Base-by-base conservation (phyloP, 2,329 filamentous ascomycete species). In the Amylocarpus encephaloides region DNA sequence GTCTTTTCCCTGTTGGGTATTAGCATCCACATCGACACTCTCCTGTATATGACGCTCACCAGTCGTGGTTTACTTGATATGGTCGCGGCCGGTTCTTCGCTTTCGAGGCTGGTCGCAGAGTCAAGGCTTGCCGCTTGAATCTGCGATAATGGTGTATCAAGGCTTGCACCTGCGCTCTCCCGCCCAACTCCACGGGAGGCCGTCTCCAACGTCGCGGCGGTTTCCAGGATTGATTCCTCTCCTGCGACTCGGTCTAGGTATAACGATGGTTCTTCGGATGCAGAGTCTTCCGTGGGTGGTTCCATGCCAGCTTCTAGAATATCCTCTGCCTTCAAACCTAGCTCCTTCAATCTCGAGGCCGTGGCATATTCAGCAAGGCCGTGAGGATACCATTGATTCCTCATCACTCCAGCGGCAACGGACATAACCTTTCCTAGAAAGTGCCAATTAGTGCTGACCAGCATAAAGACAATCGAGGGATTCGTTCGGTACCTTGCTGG, bases 291-390 rank as follows among this genome's bases (percentile, higher is more conserved):
- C 36, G 32, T 12, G 2, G 19, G 9, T 29, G 18, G 42, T 15
- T 39, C 7, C 3, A 16, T 32, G n/a, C 19, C 73, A 47, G 75
- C 67, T 51, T 71, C 68, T 36, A 74, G 64, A 15, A 67, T 57
- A 11, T 71, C 65, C 26, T 74, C 70, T 54, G 71, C 69, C 46
- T 56, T 57, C 4, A 67, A 56, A 51, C 70, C 70, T 36, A 78
- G 61, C 49, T 71, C 64, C 60, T 72, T 70, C 41, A 73, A 52
- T 53, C 75, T 71, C 35, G 64, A 61, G 33, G 62, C 57, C 41
- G 74, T 71, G 18, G 78, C 67, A 64, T 81, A 80, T 61, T 75
- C 70, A 54, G 77, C 78, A 54, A 73, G 66, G 51, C 70, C 66
- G 39, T 63, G 63, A 3, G 76, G 77, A 56, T 74, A 79, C 72